Evolutionary conservation across 2,329 filamentous ascomycete species (phyloP), one percentile per base, ranked within the genome.

Genomic region (Xylariales sp.): DNA sequence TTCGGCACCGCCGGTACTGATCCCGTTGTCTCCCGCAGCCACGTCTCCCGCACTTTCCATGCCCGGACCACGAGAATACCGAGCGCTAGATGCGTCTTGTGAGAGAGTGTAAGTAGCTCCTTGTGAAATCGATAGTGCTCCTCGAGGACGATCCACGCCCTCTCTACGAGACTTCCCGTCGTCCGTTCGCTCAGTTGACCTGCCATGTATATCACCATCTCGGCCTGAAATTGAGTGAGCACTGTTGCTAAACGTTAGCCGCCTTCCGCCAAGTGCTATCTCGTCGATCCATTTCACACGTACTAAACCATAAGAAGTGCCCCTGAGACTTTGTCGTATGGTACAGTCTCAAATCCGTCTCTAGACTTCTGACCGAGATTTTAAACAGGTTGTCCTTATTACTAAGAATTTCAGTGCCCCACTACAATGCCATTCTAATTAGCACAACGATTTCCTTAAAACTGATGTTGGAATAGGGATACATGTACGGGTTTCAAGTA

Each of bases 381-480:
- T 85, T 85, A 80, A 89, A 89, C 7, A 88, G 77, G 62, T 86
- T 85, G 73, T 89, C 86, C 53, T 83, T 82, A 23, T 81, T 77
- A 23, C 80, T 81, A 41, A 81, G 80, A 8, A 86, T 81, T 70
- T 88, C 86, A 1, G 80, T 82, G 8, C 82, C 82, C 78, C 81
- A 85, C 71, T 86, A 14, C 53, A 55, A 23, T 3, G 12, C 16
- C 3, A 32, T 49, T 36, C 32, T 9, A 28, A 36, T 71, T 53
- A 71, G 66, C 48, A 65, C 6, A 16, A 48, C 30, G 6, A 52
- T n/a, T 16, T 53, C 36, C 32, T 16, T 34, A 28, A 23, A 10
- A 12, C 12, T 43, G 0, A 34, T 18, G 23, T 10, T n/a, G 52
- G 30, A 32, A 46, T 30, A 30, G 52, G 30, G 28, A 46, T 30